phyloP scores from a whole-genome alignment of 176 grass and related monocot species.

The Bromus sterilis region DNA sequence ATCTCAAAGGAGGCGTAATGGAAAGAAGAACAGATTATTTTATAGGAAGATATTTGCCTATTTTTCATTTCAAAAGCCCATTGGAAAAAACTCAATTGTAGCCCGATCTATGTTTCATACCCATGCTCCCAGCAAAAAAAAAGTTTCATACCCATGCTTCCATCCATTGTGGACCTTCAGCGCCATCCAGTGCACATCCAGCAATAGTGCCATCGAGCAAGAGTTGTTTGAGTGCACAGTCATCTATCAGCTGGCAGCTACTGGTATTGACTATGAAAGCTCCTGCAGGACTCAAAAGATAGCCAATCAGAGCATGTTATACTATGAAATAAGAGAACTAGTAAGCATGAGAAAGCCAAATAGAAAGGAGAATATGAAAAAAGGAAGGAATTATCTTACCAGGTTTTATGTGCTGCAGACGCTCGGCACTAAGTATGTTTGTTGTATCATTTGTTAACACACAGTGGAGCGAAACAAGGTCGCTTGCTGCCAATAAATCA shows the following conservation, averaged over 20 bases:
- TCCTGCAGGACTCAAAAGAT: conserved; percentile 45
- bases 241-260: conserved; percentile 93
- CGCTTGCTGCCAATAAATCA: conserved; percentile 88
- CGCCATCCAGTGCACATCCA: conserved; percentile 90
- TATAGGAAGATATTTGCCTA: not conserved
- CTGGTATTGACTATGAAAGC: conserved; percentile 92
- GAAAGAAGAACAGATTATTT: not conserved
- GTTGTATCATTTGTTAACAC: conserved; percentile 68
- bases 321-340: not conserved
- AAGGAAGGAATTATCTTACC: conserved; percentile 36
- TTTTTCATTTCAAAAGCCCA: not conserved
- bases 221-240: conserved; percentile 87
- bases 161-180: conserved; percentile 97
- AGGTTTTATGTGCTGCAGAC: conserved; percentile 83
- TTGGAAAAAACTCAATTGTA: conserved; percentile 11
- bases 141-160: conserved; percentile 87
- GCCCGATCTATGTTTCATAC: conserved; percentile 46
- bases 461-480: conserved; percentile 93
- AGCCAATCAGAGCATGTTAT: not conserved
- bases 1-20: not conserved
- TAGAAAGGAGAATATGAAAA: not conserved
- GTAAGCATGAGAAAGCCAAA: not conserved
- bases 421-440: conserved; percentile 72
- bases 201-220: conserved; percentile 88
- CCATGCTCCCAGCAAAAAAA: conserved; percentile 99